These are phyloP conservation scores for Hibiscus syriacus DNA, from an alignment of 345 rosid species.

Conservation along the genomic window DNA sequence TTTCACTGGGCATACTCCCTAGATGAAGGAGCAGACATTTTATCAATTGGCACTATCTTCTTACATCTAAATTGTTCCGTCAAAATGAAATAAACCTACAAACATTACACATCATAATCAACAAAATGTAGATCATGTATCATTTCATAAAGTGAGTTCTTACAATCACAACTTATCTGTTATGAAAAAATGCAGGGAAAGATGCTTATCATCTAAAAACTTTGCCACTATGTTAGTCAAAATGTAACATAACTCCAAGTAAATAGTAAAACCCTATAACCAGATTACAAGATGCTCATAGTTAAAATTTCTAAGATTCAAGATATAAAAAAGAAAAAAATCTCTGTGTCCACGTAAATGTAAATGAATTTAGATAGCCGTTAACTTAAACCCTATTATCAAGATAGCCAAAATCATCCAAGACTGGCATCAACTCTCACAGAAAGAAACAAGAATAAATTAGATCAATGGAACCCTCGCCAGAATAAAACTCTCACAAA, in stretches of 20 bases:
- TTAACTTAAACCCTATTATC: background rate
- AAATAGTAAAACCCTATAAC: background rate
- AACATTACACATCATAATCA: too few species aligned
- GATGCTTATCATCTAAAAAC: background rate
- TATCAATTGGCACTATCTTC: constrained; percentile 55
- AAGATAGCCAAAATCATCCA: background rate
- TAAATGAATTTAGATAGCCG: background rate
- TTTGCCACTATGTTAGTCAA: background rate
- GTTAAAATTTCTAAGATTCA: background rate
- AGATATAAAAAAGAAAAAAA: background rate
- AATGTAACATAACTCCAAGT: too few species aligned
- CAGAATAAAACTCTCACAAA: too few species aligned
- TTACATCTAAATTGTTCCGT: constrained; percentile 44
- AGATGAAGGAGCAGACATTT: too few species aligned
- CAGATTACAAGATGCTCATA: too few species aligned
- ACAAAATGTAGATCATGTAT: too few species aligned
- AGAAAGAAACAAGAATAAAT: too few species aligned
- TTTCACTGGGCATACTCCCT: too few species aligned
- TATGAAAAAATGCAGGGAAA: background rate
- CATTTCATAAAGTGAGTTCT: background rate
- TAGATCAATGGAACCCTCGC: too few species aligned
- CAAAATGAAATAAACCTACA: constrained; percentile 28
- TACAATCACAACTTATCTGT: background rate
- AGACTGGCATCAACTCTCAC: too few species aligned
- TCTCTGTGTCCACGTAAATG: background rate